Evolutionary conservation across 352 stramenopile species (phyloP).

Genomic region (Ophiocytium majus): DNA sequence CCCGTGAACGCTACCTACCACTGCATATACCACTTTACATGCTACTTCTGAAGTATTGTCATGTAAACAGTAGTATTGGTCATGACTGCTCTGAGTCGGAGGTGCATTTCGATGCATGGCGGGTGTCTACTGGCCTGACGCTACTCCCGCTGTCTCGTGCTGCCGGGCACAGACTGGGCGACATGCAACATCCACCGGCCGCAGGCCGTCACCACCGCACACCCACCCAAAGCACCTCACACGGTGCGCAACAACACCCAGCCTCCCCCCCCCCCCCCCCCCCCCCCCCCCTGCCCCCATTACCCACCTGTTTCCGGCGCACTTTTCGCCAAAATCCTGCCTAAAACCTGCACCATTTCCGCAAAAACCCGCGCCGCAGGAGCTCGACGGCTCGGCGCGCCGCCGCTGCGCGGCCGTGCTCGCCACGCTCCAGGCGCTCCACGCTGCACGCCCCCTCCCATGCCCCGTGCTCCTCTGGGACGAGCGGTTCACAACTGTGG

Average conservation of each 20-base stretch:
- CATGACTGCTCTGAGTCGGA: neutral
- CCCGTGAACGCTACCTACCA: too few relatives aligned
- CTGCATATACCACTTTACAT: too few relatives aligned
- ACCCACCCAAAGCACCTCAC: neutral
- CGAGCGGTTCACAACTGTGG: constrained; percentile 4
- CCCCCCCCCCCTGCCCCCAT: neutral
- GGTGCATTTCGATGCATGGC: constrained; percentile 1
- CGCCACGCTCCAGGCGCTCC: neutral
- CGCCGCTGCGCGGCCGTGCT: constrained; percentile 2
- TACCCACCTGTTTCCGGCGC: neutral
- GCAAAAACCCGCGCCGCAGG: too few relatives aligned
- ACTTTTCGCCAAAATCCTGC: too few relatives aligned
- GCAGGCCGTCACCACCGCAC: too few relatives aligned
- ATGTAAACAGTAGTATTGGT: constrained; percentile 12
- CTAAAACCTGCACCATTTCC: too few relatives aligned
- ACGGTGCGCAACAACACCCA: neutral
- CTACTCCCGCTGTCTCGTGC: too few relatives aligned
- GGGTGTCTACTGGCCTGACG: too few relatives aligned
- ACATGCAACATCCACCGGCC: too few relatives aligned
- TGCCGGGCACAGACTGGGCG: too few relatives aligned
- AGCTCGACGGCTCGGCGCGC: constrained; percentile 15
- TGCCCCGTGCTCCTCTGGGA: constrained; percentile 8
- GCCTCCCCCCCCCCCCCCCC: neutral
- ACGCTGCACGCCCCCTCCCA: neutral
- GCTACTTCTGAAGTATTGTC: too few relatives aligned